phyloP scores from a whole-genome alignment of 148 eudicot genomes.

The Beta vulgaris region DNA sequence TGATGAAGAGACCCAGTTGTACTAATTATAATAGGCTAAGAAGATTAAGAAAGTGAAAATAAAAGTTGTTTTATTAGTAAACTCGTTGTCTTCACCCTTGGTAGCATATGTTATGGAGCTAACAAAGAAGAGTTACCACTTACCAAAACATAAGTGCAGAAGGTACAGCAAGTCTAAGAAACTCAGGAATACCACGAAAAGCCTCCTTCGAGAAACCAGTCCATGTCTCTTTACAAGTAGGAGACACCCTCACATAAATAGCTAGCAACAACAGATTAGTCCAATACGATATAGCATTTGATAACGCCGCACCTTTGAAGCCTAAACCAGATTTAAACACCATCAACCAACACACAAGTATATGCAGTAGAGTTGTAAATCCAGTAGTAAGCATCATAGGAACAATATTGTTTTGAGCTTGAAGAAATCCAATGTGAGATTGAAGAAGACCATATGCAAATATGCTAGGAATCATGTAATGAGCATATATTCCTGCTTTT shows the following conservation, averaged over 20 bases:
- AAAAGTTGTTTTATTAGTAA: too few relatives aligned
- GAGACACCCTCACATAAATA: constrained; percentile 43
- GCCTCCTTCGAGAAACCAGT: constrained; percentile 53
- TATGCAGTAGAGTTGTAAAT: constrained; percentile 42
- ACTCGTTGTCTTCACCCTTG: too few relatives aligned
- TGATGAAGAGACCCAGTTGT: too few relatives aligned
- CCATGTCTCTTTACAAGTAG: constrained; percentile 58
- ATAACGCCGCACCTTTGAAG: constrained; percentile 57
- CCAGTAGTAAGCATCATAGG: constrained; percentile 65
- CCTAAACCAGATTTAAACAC: constrained; percentile 55
- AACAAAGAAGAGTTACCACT: background rate
- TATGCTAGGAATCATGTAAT: constrained; percentile 51
- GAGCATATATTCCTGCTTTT: constrained; percentile 51
- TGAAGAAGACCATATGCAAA: constrained; percentile 54
- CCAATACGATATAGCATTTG: constrained; percentile 58
- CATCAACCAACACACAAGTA: constrained; percentile 49
- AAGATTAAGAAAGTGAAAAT: too few relatives aligned
- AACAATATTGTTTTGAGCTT: constrained; percentile 54
- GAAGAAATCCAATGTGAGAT: constrained; percentile 48
- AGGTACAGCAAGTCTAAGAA: constrained; percentile 51
- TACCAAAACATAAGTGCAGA: constrained; percentile 64
- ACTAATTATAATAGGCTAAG: too few relatives aligned
- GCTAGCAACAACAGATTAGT: constrained; percentile 39
- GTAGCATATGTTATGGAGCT: too few relatives aligned
- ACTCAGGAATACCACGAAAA: constrained; percentile 33